phyloP scores from a whole-genome alignment of 257 asterid species.

The Phtheirospermum japonicum region DNA sequence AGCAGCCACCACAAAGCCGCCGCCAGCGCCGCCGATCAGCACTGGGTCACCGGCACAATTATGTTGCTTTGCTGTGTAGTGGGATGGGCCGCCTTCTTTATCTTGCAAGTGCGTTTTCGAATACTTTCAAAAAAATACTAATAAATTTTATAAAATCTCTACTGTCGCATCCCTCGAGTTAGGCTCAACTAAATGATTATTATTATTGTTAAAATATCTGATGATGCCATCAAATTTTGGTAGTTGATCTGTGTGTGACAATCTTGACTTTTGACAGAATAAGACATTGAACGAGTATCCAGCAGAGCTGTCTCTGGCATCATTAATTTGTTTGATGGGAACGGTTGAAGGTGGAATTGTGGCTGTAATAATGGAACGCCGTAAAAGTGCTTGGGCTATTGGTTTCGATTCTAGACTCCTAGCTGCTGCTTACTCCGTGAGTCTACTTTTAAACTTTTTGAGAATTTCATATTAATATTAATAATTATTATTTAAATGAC shows the following conservation, averaged over 20 bases:
- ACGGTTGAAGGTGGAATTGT: constrained; percentile 67
- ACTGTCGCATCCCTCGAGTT: no score
- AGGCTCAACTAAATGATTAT: no score
- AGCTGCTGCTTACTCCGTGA: constrained; percentile 79
- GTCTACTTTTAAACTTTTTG: constrained; percentile 6
- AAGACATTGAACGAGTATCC: constrained; percentile 78
- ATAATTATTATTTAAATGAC: no score
- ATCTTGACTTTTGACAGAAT: no score
- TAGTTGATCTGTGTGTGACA: no score
- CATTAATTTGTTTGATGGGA: constrained; percentile 65
- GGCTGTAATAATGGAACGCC: constrained; percentile 63
- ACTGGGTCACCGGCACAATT: constrained; percentile 73
- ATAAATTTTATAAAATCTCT: no score
- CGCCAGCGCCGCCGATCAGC: constrained; percentile 35
- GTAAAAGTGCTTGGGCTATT: constrained; percentile 63
- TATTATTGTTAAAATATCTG: no score
- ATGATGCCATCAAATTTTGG: no score
- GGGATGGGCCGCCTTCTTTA: constrained; percentile 86
- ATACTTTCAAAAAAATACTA: no score
- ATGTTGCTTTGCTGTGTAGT: constrained; percentile 52
- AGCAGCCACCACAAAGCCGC: constrained; percentile 38
- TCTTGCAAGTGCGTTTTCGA: constrained; percentile 49
- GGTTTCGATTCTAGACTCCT: constrained; percentile 82
- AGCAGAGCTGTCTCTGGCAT: constrained; percentile 66
- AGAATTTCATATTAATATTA: no score